Percentiles rank a stretch among this genome's conserved stretches.
phyloP scores from a whole-genome alignment of 2,329 filamentous ascomycete genomes.

The Pseudocercospora fuligena region DNA sequence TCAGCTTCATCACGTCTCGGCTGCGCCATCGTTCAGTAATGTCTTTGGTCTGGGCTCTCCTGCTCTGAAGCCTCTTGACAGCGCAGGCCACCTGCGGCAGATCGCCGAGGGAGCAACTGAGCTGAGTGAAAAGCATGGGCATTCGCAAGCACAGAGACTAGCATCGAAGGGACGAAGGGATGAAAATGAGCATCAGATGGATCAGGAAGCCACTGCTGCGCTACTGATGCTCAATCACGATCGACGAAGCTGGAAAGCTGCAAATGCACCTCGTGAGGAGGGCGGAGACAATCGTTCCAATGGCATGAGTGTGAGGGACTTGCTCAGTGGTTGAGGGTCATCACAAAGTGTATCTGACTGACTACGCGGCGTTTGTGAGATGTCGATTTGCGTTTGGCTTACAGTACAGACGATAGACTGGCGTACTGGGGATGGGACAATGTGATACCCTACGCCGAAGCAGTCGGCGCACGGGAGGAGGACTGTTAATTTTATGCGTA shows the following conservation, averaged over 20 bases:
- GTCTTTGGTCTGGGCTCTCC: conserved; percentile 42
- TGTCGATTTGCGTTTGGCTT: neutral
- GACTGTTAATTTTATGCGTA: neutral
- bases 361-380: neutral
- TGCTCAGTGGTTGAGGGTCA: conserved; percentile 44
- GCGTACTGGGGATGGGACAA: neutral
- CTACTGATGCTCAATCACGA: conserved; percentile 86
- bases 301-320: conserved; percentile 53
- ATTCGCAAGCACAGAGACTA: conserved; percentile 20
- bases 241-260: conserved; percentile 57
- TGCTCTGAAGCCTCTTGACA: conserved; percentile 62
- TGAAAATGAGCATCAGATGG: conserved; percentile 42
- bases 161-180: conserved; percentile 27
- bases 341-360: neutral
- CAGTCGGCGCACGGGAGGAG: neutral
- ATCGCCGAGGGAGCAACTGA: conserved; percentile 37
- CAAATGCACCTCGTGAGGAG: conserved; percentile 6
- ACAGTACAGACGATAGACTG: neutral
- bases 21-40: conserved; percentile 27
- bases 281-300: conserved; percentile 17
- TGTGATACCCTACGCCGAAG: neutral
- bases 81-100: conserved; percentile 32
- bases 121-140: conserved; percentile 29
- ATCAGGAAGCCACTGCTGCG: conserved; percentile 81
- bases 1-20: conserved; percentile 36